These are phyloP conservation scores for Leccinum subrobustum DNA, from an alignment of 1,284 basidiomycete species.

Conservation along the genomic window DNA sequence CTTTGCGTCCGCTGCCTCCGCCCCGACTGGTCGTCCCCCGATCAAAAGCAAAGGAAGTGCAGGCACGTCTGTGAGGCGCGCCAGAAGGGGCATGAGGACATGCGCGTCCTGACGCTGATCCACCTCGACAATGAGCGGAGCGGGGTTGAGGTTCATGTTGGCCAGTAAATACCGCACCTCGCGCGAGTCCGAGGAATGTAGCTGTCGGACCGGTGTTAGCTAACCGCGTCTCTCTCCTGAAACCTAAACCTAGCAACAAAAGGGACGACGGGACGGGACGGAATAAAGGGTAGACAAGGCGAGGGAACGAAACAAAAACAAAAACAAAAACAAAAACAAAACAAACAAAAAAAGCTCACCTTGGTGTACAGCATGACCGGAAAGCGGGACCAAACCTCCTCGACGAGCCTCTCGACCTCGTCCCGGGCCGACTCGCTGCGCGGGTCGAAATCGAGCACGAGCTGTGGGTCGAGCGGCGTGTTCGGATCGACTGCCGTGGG, in stretches of 20 bases:
- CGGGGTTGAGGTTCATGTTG: conserved; percentile 60
- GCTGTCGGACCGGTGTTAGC: conserved; percentile 35
- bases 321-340: not conserved
- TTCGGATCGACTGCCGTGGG: conserved; percentile 65
- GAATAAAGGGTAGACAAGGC: conserved; percentile 1
- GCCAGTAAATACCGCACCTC: conserved; percentile 65
- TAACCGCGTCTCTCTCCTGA: not conserved
- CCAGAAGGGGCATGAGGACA: conserved; percentile 46
- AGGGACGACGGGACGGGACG: not conserved
- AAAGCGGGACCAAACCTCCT: conserved; percentile 68
- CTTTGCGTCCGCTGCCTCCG: conserved; percentile 30
- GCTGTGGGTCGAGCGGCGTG: conserved; percentile 69
- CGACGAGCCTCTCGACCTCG: conserved; percentile 55
- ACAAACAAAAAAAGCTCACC: not conserved
- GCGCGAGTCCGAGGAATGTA: conserved; percentile 61
- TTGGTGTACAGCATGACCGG: conserved; percentile 66
- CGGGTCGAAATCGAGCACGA: conserved; percentile 84
- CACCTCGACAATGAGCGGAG: conserved; percentile 72
- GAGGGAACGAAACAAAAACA: not conserved
- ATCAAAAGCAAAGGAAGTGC: conserved; percentile 73
- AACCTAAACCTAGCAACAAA: not conserved
- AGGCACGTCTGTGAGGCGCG: conserved; percentile 51
- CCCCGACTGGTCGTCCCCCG: conserved; percentile 59
- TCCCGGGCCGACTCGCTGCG: conserved; percentile 52
- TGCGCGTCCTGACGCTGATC: conserved; percentile 60